phyloP scores from a whole-genome alignment of 192 early-diverging fungal species.

The Entomortierella parvispora region DNA sequence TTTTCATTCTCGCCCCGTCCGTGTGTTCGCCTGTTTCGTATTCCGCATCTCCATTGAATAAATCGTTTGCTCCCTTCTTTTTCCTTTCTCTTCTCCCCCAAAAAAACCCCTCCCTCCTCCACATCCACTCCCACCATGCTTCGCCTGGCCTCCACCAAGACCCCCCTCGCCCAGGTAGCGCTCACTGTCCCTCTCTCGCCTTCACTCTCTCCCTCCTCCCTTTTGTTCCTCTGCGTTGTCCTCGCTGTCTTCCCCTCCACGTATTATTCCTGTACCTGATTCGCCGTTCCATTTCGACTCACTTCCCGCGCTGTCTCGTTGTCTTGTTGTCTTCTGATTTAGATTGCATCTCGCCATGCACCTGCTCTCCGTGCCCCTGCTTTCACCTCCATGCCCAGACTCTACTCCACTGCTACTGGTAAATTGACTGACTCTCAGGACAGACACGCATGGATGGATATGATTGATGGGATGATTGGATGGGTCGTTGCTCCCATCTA shows the following conservation, averaged over 20 bases:
- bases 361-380: slow-evolving; percentile 37
- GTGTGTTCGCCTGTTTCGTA: no score
- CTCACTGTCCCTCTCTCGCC: not conserved
- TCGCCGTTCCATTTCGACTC: not conserved
- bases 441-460: not conserved
- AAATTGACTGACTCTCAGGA: slow-evolving; percentile 5
- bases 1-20: no score
- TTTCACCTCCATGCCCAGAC: slow-evolving; percentile 50
- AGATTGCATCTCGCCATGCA: slow-evolving; percentile 51
- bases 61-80: no score
- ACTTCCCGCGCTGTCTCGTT: not conserved
- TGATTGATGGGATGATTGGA: not conserved
- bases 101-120: slow-evolving; percentile 5
- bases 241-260: not conserved
- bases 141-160: slow-evolving; percentile 42
- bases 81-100: slow-evolving; percentile 5
- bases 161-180: slow-evolving; percentile 37
- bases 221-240: not conserved
- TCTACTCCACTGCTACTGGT: slow-evolving; percentile 49
- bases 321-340: not conserved
- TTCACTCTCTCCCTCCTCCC: not conserved
- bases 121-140: slow-evolving; percentile 28
- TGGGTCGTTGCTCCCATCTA: slow-evolving; percentile 3
- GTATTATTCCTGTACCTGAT: no score
- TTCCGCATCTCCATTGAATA: no score